Conservation (phyloP, 192 early-diverging fungal genomes). For the Coemansia sp. region DNA sequence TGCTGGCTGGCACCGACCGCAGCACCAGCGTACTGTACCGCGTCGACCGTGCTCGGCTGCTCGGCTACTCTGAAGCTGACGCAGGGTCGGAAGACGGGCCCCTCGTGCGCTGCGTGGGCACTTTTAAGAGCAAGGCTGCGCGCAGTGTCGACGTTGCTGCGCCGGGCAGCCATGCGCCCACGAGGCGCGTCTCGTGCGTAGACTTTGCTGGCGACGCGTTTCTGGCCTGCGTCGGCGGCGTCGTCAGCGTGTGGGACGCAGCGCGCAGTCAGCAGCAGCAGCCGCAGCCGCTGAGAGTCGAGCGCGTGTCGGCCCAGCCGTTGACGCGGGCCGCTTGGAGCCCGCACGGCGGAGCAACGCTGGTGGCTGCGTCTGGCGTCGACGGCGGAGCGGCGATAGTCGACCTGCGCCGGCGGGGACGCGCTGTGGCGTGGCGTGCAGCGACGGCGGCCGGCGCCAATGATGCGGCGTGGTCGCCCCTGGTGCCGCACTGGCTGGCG, state of each 20-base stretch:
- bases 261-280: conserved; percentile 21
- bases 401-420: conserved; percentile 54
- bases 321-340: conserved; percentile 45
- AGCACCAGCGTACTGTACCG: conserved; percentile 53
- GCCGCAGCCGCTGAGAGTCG: conserved; percentile 16
- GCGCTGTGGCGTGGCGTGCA: conserved; percentile 59
- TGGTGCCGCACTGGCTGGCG: conserved; percentile 77
- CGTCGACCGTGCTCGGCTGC: conserved; percentile 49
- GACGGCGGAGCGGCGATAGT: conserved; percentile 44
- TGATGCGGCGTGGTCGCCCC: conserved; percentile 68
- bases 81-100: conserved; percentile 25
- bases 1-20: conserved; percentile 55
- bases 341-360: conserved; percentile 29
- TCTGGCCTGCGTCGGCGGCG: conserved; percentile 46
- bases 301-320: conserved; percentile 49
- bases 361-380: conserved; percentile 40
- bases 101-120: conserved; percentile 47
- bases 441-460: conserved; percentile 23
- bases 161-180: conserved; percentile 49
- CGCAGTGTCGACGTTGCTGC: conserved; percentile 53
- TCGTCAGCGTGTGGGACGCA: conserved; percentile 55
- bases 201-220: conserved; percentile 53
- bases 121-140: conserved; percentile 55
- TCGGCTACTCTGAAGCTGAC: conserved; percentile 21
- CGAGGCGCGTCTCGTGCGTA: conserved; percentile 41